A percentile compares a stretch with the other conserved stretches of the same genome.
Conservation (phyloP, 768 basidiomycete genomes). For the Xerocomellus amylosporus region DNA sequence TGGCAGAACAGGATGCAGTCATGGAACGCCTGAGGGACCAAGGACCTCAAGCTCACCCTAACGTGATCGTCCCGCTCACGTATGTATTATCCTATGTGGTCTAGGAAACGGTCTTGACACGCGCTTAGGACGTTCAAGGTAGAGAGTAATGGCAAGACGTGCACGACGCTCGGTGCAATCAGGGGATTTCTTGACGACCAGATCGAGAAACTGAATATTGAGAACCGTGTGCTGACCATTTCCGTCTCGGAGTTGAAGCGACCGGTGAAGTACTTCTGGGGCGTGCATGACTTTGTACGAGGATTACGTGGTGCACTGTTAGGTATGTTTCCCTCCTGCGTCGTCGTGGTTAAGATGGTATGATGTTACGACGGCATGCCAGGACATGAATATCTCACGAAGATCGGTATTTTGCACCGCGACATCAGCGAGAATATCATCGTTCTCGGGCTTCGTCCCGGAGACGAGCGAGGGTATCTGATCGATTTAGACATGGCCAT, state of each 20-base stretch:
- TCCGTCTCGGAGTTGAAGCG: not conserved
- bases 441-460: conserved; percentile 18
- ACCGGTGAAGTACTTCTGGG: conserved; percentile 9
- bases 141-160: not conserved
- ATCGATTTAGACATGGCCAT: too few species aligned
- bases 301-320: conserved; percentile 9
- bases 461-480: conserved; percentile 10
- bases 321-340: not conserved
- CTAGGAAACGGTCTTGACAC: too few species aligned
- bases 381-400: conserved; percentile 11
- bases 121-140: not conserved
- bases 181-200: not conserved
- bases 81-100: not conserved
- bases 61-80: not conserved
- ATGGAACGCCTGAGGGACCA: not conserved
- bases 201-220: not conserved
- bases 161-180: not conserved
- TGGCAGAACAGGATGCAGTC: not conserved
- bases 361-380: not conserved
- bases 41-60: not conserved
- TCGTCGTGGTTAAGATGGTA: not conserved
- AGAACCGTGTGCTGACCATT: not conserved
- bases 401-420: conserved; percentile 28
- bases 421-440: conserved; percentile 36
- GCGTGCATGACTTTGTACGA: conserved; percentile 13